Conservation (phyloP, 164 flowering plant genomes). For the Euptelea pleiosperma region DNA sequence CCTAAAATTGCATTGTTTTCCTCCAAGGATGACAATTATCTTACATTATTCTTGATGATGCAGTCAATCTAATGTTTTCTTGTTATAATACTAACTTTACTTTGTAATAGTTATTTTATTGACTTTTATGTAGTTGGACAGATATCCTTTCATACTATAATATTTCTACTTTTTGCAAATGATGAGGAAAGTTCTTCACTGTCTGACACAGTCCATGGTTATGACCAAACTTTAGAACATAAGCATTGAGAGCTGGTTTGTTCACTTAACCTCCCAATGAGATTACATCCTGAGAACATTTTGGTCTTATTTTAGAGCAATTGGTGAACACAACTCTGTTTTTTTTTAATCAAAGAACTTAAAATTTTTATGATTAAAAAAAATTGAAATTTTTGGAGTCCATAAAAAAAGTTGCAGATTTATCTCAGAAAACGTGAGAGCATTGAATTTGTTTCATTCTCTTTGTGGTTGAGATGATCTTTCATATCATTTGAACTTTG, state of each 20-base stretch:
- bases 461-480: neutral
- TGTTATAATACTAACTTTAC: neutral
- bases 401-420: neutral
- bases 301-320: neutral
- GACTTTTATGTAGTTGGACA: neutral
- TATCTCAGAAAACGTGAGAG: neutral
- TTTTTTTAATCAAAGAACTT: neutral
- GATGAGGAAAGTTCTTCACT: constrained; percentile 19
- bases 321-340: neutral
- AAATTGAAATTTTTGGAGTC: neutral
- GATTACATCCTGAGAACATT: neutral
- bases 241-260: constrained; percentile 15
- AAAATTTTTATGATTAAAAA: neutral
- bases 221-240: constrained; percentile 3
- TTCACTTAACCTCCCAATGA: neutral
- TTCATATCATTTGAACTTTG: neutral
- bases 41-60: constrained; percentile 4
- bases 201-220: constrained; percentile 1
- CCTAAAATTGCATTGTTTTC: neutral
- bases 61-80: neutral
- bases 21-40: neutral
- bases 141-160: neutral
- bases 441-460: neutral
- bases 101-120: neutral
- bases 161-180: constrained; percentile 15